Evolutionary conservation across 2,329 filamentous ascomycete genomes (phyloP), one percentile per base, ranked within the genome.

Genomic region (Colletotrichum tropicicola): DNA sequence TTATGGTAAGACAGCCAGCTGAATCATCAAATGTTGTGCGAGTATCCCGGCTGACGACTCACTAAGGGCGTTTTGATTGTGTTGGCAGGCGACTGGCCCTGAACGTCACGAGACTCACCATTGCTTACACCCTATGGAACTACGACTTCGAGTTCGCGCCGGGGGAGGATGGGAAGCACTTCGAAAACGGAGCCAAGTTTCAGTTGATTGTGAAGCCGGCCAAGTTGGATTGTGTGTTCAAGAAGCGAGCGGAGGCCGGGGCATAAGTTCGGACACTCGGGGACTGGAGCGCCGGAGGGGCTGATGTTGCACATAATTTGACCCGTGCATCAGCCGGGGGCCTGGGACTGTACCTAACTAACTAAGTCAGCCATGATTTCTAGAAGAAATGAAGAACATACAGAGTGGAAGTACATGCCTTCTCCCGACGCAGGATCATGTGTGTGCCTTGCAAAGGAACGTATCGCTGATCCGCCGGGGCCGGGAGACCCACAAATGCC

Each of bases 81-180:
- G 61, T 65, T 2, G 65, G 65, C 5, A 41, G 49, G 30, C 55
- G 61, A 2, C 41, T 67, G 8, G 65, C 65, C 3, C 27, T 32
- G 13, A 65, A 60, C 35, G 65, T 67, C 13, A 17, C 65, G 6
- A 27, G 55, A 10, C 44, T 58, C 5, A 57, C 56, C 2, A 53
- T 65, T 9, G 60, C 65, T 5, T 67, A 65, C 28, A 67, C 65
- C 0, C 52, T 67, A 4, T 67, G 48, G 61, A 52, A 65, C 23
- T 67, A 65, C 12, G 65, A 67, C 43, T 65, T 67, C 13, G 13
- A 27, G 19, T 57, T 67, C 17, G 65, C 61, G 2, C 61, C 65
- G 6, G 65, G 65, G 0, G 61, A 65, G 27, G 32, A 65, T 15
- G 65, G 47, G 23, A 37, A 10, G 13, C 21, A 4, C 2, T 51